phyloP scores from a whole-genome alignment of 306 rosid species.

The Lathyrus oleraceus region DNA sequence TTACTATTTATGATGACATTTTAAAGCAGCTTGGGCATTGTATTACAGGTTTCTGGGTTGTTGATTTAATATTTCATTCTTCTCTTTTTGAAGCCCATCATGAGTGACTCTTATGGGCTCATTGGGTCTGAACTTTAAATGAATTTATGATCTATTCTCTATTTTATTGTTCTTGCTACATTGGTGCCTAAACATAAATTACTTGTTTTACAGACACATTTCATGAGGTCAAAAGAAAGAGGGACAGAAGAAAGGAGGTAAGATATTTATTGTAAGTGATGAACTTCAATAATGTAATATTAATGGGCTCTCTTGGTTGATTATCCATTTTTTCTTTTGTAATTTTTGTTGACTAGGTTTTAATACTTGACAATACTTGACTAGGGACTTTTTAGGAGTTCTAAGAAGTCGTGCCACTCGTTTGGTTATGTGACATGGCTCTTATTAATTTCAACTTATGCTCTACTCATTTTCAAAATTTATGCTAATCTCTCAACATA shows the following conservation, averaged over 20 bases:
- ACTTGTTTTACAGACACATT: conserved; percentile 69
- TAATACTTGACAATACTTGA: not conserved
- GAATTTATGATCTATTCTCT: conserved; percentile 2
- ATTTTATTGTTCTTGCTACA: conserved; percentile 27
- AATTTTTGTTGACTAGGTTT: conserved; percentile 27
- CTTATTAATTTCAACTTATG: not conserved
- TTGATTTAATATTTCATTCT: conserved; percentile 24
- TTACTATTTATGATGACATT: conserved; percentile 10
- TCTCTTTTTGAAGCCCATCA: conserved; percentile 11
- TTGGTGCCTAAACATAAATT: conserved; percentile 7
- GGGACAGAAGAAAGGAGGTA: conserved; percentile 85
- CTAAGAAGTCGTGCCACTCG: conserved; percentile 15
- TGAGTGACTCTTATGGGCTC: not conserved
- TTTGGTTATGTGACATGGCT: conserved; percentile 15
- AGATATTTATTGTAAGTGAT: conserved; percentile 37
- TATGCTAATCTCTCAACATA: not conserved
- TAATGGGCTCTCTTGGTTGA: conserved; percentile 18
- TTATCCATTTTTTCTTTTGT: conserved; percentile 21
- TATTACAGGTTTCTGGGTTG: conserved; percentile 7
- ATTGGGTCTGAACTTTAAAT: conserved; percentile 16
- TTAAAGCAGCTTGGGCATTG: conserved; percentile 24
- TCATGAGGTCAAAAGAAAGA: conserved; percentile 92
- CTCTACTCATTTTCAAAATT: conserved; percentile 3
- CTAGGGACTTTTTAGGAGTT: not conserved
- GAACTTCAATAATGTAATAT: conserved; percentile 16